Evolutionary conservation across 768 basidiomycete genomes (phyloP), one percentile per base, ranked within the genome.

Genomic region (Thelephora aurantiotincta): DNA sequence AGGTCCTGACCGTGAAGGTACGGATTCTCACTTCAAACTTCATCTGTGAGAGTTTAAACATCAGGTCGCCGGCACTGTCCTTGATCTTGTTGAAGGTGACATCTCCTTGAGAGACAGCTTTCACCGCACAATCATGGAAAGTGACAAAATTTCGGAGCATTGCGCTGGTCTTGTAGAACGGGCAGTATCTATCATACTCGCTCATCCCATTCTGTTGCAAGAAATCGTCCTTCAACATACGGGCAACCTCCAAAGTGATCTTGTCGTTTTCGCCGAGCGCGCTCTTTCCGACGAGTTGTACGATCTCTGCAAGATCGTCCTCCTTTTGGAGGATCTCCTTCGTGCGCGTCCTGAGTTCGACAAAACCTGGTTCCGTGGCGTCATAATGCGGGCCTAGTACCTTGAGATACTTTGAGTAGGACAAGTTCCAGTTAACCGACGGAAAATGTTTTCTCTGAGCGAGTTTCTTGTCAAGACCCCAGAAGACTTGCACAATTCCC

Each of bases 371-470:
- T 57, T 89, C 82, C 45, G 81, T 82, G 37, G 72, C 67, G 63
- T 98, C 92, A 65, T 98, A 99, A 65, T 92, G 82, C 1, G 85
- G 77, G 57, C 94, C 92, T 35, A 97, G 77, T 9, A 92, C 80
- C 60, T 92, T 93, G 52, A 82, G 86, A 66, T 99, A 98, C 65
- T 99, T 99, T 50, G 96, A 98, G 65, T 98, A 98, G 9, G 96
- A 99, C n/a, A 96, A 69, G 54, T 82, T 96, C 96, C 96, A 99
- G 68, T 99, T 97, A 63, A 99, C 94, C n/a, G 93, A 96, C 1
- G 96, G 96, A 75, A 99, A 99, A 63, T 99, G 93, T 65, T 99
- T 98, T 52, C 94, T 78, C 63, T 98, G 96, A 2, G 96, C 96
- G 50, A 98, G 80, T 62, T 94, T 92, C 80, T 99, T 99, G 69